Percentiles rank a stretch among this genome's conserved stretches.
Evolutionary conservation across 1,284 basidiomycete species (phyloP).

Genomic region (Fomitopsis schrenkii): DNA sequence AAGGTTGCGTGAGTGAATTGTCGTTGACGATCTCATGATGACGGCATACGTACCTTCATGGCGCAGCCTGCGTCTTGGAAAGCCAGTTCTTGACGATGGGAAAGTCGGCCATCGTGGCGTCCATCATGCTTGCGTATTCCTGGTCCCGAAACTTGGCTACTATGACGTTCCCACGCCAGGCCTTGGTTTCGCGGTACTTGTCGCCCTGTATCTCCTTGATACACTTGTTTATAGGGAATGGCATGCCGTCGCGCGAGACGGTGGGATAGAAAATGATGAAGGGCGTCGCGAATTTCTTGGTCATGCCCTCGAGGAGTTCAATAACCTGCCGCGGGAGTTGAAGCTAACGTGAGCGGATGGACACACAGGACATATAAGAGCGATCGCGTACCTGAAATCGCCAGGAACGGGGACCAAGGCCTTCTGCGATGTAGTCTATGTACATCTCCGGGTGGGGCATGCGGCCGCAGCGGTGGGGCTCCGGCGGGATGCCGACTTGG

Average conservation of each 20-base stretch:
- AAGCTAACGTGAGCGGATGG: slow-evolving; percentile 5
- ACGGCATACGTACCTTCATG: slow-evolving; percentile 21
- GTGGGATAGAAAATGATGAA: slow-evolving; percentile 77
- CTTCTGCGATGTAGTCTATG: slow-evolving; percentile 80
- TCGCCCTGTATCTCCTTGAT: slow-evolving; percentile 68
- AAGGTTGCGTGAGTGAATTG: slow-evolving; percentile 6
- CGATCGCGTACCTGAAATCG: slow-evolving; percentile 54
- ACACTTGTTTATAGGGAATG: slow-evolving; percentile 72
- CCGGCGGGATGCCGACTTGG: slow-evolving; percentile 26
- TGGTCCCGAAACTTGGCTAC: slow-evolving; percentile 70
- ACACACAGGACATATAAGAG: slow-evolving; percentile 7
- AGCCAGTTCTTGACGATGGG: slow-evolving; percentile 76
- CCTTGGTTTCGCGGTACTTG: slow-evolving; percentile 51
- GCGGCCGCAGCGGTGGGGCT: slow-evolving; percentile 36
- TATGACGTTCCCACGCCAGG: slow-evolving; percentile 77
- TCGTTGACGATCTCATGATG: slow-evolving; percentile 5
- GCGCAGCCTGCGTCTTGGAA: slow-evolving; percentile 55
- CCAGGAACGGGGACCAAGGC: slow-evolving; percentile 63
- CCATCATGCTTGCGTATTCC: slow-evolving; percentile 63
- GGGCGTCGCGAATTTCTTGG: slow-evolving; percentile 66
- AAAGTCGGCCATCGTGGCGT: slow-evolving; percentile 77
- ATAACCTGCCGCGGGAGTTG: slow-evolving; percentile 45
- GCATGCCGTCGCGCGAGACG: slow-evolving; percentile 70
- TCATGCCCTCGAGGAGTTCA: slow-evolving; percentile 75
- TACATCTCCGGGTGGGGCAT: slow-evolving; percentile 78